Base-by-base conservation (phyloP, 2,329 filamentous ascomycete species). In the Epichloe baconii region DNA sequence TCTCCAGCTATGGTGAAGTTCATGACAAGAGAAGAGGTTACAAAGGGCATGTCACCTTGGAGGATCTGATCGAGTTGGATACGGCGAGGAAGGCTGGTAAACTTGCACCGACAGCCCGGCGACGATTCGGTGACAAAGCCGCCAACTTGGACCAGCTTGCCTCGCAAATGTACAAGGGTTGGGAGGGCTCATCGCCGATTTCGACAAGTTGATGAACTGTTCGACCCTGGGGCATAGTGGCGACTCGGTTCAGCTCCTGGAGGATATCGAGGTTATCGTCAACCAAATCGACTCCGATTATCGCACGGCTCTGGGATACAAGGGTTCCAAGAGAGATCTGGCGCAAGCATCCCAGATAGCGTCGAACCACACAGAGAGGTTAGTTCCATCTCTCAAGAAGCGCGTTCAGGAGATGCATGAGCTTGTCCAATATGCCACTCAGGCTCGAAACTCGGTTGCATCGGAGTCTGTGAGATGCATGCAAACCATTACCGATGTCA, bases 221-320 rank as follows among this genome's bases (percentile, higher is more conserved):
- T 84, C 75, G 21, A 68, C 76, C 5, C 63, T 81, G 45, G 70
- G 74, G 17, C 81, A 80, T 53, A 72, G 71, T 42, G 75, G 80
- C 47, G 86, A 90, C 56, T 76, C 85, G 5, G 67, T 72, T 21
- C 81, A 85, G 55, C 71, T 95, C 6, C 73, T 93, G 47, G 79
- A 88, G 54, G 93, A 97, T 64, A 88, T 97, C 43, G 84, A 91
- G 62, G 85, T 87, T 0, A 76, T 97, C 51, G 83, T 83, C 48
- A 88, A 82, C 60, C 96, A 96, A 68, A 86, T 98, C 47, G 82
- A 83, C 46, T 86, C 84, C 5, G 93, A 97, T 66, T 87, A 88
- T 62, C 84, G 89, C 58, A 83, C 87, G 57, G 80, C 88, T 11
- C 71, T 88, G 44, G 76, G 78, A 5, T 83, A 89, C 55, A 72